These are phyloP conservation scores for Picochlorum costavermella DNA, from an alignment of 139 green algal species.

Conservation along the genomic window DNA sequence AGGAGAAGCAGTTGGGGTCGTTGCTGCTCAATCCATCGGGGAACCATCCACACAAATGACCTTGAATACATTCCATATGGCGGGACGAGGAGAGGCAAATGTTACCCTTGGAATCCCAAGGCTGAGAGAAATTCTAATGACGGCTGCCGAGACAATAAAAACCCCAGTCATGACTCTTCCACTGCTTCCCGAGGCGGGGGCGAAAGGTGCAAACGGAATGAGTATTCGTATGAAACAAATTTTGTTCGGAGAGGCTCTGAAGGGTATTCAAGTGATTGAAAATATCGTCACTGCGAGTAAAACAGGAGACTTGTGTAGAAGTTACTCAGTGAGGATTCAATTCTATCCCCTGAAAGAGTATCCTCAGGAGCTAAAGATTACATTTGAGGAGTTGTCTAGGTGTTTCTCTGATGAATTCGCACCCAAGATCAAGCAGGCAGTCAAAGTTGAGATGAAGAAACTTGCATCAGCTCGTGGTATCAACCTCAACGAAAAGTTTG, in stretches of 20 bases:
- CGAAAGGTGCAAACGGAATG: slow-evolving; percentile 29
- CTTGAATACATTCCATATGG: slow-evolving; percentile 95
- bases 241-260: slow-evolving; percentile 64
- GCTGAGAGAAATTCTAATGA: slow-evolving; percentile 97
- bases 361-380: slow-evolving; percentile 55
- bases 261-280: slow-evolving; percentile 58
- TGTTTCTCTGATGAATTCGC: slow-evolving; percentile 59
- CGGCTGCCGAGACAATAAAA: slow-evolving; percentile 68
- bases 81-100: slow-evolving; percentile 91
- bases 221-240: slow-evolving; percentile 70
- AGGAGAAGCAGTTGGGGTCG: slow-evolving; percentile 86
- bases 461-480: slow-evolving; percentile 8
- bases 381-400: slow-evolving; percentile 52
- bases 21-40: slow-evolving; percentile 94
- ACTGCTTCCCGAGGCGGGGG: slow-evolving; percentile 32
- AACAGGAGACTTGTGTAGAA: slow-evolving; percentile 14
- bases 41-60: slow-evolving; percentile 98
- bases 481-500: slow-evolving; percentile 12
- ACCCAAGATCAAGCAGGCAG: slow-evolving; percentile 35
- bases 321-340: slow-evolving; percentile 35
- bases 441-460: slow-evolving; percentile 39
- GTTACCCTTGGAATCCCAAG: slow-evolving; percentile 97
- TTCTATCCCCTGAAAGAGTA: slow-evolving; percentile 48
- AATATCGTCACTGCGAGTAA: slow-evolving; percentile 27
- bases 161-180: slow-evolving; percentile 92